Base-by-base conservation (phyloP, 2,329 filamentous ascomycete genomes). In the Nannizziopsis arthrosporioides region DNA sequence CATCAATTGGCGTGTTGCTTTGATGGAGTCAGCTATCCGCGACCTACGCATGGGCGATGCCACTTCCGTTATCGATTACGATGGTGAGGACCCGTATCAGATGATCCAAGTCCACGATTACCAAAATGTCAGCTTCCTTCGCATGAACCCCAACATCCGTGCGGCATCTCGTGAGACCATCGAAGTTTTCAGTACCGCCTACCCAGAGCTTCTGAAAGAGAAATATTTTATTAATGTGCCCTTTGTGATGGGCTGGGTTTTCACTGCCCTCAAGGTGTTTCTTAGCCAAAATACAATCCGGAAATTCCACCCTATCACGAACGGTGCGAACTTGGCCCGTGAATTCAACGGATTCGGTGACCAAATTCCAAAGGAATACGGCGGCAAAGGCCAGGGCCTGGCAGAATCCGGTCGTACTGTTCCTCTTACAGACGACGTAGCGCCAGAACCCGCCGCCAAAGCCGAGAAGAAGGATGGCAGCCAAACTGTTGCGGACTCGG, bases 191-290 rank as follows among this genome's bases (percentile, higher is more conserved):
- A 78, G 81, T 44, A 80, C 78, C 56, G 84, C 85, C 56, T 95
- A 95, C 69, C 89, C 90, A 0, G 90, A 95, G 71, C 79, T 94
- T 8, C 75, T 95, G 42, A 80, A 79, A 58, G 79, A 90, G 70
- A 95, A 95, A 73, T 95, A 89, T 75, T 95, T 95, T 63, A 84
- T 95, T 69, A 95, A 95, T 60, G 86, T 95, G 5, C 90, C 90
- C 0, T 68, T 81, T 48, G 74, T 95, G 59, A 95, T 95, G 89
- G 85, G 86, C 49, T 95, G 89, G 74, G 77, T 88, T 62, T 88
- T 84, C 63, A 71, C 73, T 15, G 75, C 82, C 47, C 82, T 88
- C 71, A 88, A 87, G 71, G 67, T 85, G 14, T 82, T 89, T 63
- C 71, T 88, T 38, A 79, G 81, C 27, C 73, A 80, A 43, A 82